Evolutionary conservation across 192 early-diverging fungal genomes (phyloP).

Genomic region (Geranomyces michiganensis): DNA sequence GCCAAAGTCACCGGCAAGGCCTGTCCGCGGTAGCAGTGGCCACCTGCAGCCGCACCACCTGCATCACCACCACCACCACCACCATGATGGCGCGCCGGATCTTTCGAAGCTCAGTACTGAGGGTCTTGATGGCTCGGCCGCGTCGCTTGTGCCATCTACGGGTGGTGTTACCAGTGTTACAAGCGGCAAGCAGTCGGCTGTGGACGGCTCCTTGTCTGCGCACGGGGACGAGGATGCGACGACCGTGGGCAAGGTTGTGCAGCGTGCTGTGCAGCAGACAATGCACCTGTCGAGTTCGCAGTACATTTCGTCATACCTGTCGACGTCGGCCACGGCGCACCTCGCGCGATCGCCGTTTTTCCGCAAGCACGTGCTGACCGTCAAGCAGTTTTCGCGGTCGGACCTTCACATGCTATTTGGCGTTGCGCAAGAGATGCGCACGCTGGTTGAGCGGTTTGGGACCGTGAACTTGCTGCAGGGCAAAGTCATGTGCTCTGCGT

Average conservation of each 20-base stretch:
- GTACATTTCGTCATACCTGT: conserved; percentile 50
- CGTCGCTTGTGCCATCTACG: not conserved
- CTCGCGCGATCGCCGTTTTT: conserved; percentile 82
- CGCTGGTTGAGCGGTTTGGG: conserved; percentile 87
- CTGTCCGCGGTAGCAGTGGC: not conserved
- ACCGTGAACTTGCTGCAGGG: conserved; percentile 82
- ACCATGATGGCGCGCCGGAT: not conserved
- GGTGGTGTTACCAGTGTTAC: no score
- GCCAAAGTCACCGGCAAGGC: not conserved
- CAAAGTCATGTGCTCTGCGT: conserved; percentile 91
- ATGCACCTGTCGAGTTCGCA: conserved; percentile 35
- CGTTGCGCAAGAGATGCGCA: conserved; percentile 96
- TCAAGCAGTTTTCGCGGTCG: conserved; percentile 88
- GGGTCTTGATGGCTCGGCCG: conserved; percentile 2
- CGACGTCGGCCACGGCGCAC: conserved; percentile 52
- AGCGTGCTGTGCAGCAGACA: conserved; percentile 32
- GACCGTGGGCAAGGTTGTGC: conserved; percentile 17
- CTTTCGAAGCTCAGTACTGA: conserved; percentile 2
- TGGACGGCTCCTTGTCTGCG: not conserved
- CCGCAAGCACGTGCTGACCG: conserved; percentile 89
- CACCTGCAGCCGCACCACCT: not conserved
- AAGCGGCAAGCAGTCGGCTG: not conserved
- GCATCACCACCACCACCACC: not conserved
- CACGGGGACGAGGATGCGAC: not conserved
- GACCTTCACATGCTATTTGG: conserved; percentile 95